Conservation (phyloP, 257 asterid genomes). For the Pogostemon cablin region DNA sequence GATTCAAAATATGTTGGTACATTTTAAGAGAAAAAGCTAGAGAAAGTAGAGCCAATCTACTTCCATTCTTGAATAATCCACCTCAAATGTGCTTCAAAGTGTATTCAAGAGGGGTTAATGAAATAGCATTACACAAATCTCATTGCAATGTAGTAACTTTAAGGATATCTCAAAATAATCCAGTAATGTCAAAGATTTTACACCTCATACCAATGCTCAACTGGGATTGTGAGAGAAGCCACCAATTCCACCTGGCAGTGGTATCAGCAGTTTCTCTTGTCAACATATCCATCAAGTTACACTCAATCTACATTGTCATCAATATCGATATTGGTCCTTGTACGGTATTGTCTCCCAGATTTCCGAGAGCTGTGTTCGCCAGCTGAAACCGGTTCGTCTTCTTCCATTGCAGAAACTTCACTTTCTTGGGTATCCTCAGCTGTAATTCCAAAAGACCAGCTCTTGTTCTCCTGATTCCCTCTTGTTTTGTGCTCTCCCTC, state of each 20-base stretch:
- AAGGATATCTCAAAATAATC: no score
- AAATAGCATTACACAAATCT: no score
- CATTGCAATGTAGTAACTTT: no score
- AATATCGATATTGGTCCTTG: constrained; percentile 34
- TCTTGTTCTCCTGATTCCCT: constrained; percentile 41
- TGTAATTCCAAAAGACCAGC: constrained; percentile 48
- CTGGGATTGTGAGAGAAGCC: no score
- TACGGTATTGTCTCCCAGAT: constrained; percentile 62
- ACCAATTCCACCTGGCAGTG: no score
- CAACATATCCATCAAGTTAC: background rate
- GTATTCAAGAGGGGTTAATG: no score
- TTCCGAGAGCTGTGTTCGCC: constrained; percentile 37
- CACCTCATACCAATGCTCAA: background rate
- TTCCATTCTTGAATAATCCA: no score
- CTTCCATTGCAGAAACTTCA: constrained; percentile 69
- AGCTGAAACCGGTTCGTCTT: constrained; percentile 43
- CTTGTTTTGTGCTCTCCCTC: constrained; percentile 32
- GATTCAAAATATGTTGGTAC: no score
- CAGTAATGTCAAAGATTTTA: background rate
- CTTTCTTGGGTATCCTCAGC: constrained; percentile 47
- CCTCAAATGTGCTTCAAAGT: no score
- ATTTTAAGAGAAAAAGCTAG: no score
- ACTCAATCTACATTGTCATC: constrained; percentile 33
- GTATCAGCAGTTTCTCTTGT: background rate
- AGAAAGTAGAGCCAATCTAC: no score